Evolutionary conservation across 1,139 yeast genomes (phyloP).

Genomic region (Yamadazyma mexicana): DNA sequence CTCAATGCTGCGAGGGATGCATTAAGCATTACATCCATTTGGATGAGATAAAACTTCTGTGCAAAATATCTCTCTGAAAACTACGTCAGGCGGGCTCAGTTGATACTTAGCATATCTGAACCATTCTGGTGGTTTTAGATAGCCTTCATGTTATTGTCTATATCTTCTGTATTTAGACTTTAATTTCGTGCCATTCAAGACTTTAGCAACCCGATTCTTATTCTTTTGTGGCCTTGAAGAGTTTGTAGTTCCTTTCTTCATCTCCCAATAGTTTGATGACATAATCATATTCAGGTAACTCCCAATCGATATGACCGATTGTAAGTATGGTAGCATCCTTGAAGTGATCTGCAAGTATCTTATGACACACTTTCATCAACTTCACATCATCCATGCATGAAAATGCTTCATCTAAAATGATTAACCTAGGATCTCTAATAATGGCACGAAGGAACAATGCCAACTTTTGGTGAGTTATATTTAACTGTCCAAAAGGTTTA

Average conservation of each 20-base stretch:
- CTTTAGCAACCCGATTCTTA: not conserved
- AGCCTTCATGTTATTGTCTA: too few relatives aligned
- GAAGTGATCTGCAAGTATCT: constrained; percentile 53
- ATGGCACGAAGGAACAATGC: constrained; percentile 74
- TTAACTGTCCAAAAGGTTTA: constrained; percentile 49
- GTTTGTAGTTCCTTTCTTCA: constrained; percentile 24
- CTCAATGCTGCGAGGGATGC: too few relatives aligned
- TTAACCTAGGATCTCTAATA: constrained; percentile 70
- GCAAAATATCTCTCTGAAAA: too few relatives aligned
- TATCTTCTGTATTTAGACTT: too few relatives aligned
- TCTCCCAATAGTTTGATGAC: constrained; percentile 37
- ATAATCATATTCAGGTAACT: constrained; percentile 36
- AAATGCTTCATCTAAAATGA: constrained; percentile 89
- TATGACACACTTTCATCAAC: constrained; percentile 65
- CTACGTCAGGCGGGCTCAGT: too few relatives aligned
- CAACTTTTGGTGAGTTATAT: constrained; percentile 76
- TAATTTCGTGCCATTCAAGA: not conserved
- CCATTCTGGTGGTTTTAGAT: too few relatives aligned
- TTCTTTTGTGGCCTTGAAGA: constrained; percentile 14
- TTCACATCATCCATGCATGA: constrained; percentile 78
- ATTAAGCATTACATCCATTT: too few relatives aligned
- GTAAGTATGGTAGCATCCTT: constrained; percentile 64
- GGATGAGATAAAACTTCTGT: too few relatives aligned
- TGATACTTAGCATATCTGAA: too few relatives aligned
- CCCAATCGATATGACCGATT: constrained; percentile 74